phyloP scores from a whole-genome alignment of 106 monocot genomes.

The Phalaenopsis equestris region DNA sequence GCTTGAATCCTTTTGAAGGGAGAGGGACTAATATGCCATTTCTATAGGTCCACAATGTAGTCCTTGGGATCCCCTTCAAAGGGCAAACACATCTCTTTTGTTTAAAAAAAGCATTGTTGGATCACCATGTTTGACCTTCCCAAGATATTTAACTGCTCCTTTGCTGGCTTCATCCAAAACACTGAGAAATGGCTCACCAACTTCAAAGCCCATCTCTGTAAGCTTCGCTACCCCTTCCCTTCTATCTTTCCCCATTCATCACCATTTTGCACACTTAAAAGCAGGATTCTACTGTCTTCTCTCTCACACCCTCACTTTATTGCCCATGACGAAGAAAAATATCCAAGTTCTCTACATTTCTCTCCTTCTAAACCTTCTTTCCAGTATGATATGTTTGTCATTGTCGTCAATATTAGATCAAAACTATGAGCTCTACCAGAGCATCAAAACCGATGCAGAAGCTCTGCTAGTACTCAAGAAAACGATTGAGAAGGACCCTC shows the following conservation, averaged over 20 bases:
- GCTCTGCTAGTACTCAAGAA: constrained; percentile 55
- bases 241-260: neutral
- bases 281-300: neutral
- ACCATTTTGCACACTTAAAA: neutral
- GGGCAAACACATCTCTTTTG: constrained; percentile 10
- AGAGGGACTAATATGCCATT: neutral
- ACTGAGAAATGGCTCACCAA: neutral
- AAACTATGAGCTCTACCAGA: constrained; percentile 10
- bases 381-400: constrained; percentile 14
- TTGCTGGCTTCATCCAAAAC: constrained; percentile 1
- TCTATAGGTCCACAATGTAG: neutral
- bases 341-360: constrained; percentile 1
- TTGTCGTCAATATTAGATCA: constrained; percentile 6
- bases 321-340: constrained; percentile 22
- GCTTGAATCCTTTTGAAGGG: neutral
- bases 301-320: neutral
- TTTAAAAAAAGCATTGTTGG: constrained; percentile 6
- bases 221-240: neutral
- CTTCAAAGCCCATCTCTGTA: neutral
- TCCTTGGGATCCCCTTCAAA: constrained; percentile 13
- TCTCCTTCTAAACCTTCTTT: constrained; percentile 17
- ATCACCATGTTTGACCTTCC: neutral
- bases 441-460: constrained; percentile 38
- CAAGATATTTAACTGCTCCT: neutral
- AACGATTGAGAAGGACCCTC: constrained; percentile 31